Evolutionary conservation across 2,329 filamentous ascomycete genomes (phyloP), one percentile per base, ranked within the genome.

Genomic region (Fusarium mundagurra): DNA sequence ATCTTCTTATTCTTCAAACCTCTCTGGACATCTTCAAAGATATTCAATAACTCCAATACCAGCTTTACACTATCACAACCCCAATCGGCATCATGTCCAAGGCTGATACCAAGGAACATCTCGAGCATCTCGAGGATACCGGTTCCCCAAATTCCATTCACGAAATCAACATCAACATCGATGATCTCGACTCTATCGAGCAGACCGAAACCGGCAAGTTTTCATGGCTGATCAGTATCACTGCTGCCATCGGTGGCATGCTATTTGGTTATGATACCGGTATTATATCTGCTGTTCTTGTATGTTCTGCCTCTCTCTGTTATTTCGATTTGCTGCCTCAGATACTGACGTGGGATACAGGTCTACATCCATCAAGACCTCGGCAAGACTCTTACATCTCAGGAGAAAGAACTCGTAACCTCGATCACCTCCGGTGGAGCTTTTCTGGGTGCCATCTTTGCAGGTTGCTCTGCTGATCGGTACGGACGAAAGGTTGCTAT

Each of bases 391-490:
- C 77, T 86, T 9, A 80, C 72, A 33, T 82, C 84, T 9, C 82
- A 80, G 8, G 86, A 89, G 67, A 84, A 86, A 70, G 86, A 89
- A 71, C 80, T 88, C 34, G 83, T 88, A 41, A 88, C 87, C 2
- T 88, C 87, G 0, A 82, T 88, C 24, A 87, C 84, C 27, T 86
- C 84, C 12, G 86, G 84, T 3, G 78, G 78, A 45, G 78, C 78
- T 22, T 76, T 80, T 13, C 61, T 80, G 12, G 78, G 78, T 14
- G 78, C 78, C 34, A 73, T 80, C n/a, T 74, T 80, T 34, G 78
- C 78, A 18, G 78, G 78, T 33, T 57, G 71, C 1, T 72, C 76
- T 8, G 78, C 77, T 5, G 78, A 80, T 51, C 69, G 71, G 8
- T 79, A 76, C 43, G 78, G 78, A 0, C 71, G 78, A 39, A 80